A percentile compares a stretch with the other conserved stretches of the same genome.
Conservation (phyloP, 2,329 filamentous ascomycete species). For the Onygena corvina region DNA sequence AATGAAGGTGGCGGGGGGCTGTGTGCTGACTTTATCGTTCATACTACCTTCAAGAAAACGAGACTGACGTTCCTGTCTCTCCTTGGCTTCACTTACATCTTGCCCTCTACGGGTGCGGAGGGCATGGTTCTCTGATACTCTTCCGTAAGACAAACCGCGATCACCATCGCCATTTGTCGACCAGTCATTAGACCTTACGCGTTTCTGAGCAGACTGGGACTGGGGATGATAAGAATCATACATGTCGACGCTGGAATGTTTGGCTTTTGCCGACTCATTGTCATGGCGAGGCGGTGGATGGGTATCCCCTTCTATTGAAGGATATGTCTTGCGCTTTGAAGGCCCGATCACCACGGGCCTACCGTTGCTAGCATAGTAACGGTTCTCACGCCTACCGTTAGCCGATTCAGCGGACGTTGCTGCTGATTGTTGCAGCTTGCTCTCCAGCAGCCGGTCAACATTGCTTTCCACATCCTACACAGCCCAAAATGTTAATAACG, state of each 20-base stretch:
- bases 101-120: constrained; percentile 6
- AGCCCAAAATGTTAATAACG: not conserved
- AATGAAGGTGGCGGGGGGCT: constrained; percentile 57
- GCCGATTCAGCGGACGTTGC: not conserved
- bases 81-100: not conserved
- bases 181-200: constrained; percentile 37
- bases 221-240: not conserved
- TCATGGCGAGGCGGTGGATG: not conserved
- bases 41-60: constrained; percentile 69
- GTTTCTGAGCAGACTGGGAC: constrained; percentile 23
- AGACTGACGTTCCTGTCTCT: constrained; percentile 31
- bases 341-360: not conserved
- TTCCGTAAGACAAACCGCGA: not conserved
- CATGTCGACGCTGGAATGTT: not conserved
- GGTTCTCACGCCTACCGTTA: not conserved
- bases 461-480: not conserved
- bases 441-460: not conserved
- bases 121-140: not conserved
- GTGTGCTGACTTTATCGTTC: constrained; percentile 64
- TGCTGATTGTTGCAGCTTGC: not conserved
- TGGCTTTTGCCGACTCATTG: not conserved
- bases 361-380: not conserved
- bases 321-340: constrained; percentile 3
- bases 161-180: constrained; percentile 20
- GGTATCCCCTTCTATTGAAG: not conserved